These are phyloP conservation scores for Backusella parvicylindrica DNA, from an alignment of 192 early-diverging fungal species.

Conservation along the genomic window DNA sequence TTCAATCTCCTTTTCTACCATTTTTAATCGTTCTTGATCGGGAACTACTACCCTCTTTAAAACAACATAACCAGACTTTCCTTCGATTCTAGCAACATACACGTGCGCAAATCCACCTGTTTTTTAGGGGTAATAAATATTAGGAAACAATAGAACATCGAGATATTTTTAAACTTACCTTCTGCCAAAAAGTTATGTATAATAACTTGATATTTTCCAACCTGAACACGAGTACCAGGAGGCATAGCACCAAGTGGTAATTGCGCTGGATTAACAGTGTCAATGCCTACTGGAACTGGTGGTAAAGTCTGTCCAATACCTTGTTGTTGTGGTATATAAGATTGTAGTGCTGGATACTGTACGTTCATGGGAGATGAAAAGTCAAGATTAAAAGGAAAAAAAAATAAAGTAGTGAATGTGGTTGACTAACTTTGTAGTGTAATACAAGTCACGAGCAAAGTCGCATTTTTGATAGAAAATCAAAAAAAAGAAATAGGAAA, in stretches of 20 bases:
- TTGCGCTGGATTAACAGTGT: constrained; percentile 19
- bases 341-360: constrained; percentile 14
- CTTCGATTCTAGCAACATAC: constrained; percentile 67
- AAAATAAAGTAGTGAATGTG: not conserved
- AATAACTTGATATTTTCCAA: constrained; percentile 54
- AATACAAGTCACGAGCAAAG: not conserved
- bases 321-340: constrained; percentile 35
- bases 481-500: no score
- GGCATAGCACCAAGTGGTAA: constrained; percentile 55
- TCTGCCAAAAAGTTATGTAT: constrained; percentile 77
- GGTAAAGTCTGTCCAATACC: constrained; percentile 33
- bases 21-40: constrained; percentile 59
- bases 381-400: not conserved
- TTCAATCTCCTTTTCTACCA: constrained; percentile 69
- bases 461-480: not conserved
- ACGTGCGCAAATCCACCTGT: constrained; percentile 90
- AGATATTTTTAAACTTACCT: no score
- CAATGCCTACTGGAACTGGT: constrained; percentile 27
- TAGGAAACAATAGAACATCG: no score
- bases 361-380: not conserved
- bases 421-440: not conserved
- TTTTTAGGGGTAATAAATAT: not conserved
- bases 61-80: constrained; percentile 56
- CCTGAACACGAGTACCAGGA: constrained; percentile 57
- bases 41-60: constrained; percentile 79